These are phyloP conservation scores for Trichoderma reesei DNA, from an alignment of 495 filamentous ascomycete species.

Conservation along the genomic window DNA sequence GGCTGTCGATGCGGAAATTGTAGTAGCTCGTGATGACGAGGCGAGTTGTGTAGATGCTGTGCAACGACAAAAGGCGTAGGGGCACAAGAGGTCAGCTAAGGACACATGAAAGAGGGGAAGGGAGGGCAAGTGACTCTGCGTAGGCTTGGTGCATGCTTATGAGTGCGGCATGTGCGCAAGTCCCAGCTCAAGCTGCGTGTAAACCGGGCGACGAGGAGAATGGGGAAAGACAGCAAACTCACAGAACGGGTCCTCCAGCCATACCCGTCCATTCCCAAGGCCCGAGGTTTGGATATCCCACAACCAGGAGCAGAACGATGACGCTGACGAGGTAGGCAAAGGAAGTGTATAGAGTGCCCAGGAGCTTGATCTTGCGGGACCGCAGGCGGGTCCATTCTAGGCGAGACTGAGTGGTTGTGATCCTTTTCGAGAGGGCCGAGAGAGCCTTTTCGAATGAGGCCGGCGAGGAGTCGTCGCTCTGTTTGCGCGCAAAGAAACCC, in stretches of 20 bases:
- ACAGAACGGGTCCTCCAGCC: constrained; percentile 70
- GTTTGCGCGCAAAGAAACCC: neutral
- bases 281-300: constrained; percentile 76
- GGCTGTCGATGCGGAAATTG: constrained; percentile 64
- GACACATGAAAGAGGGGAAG: neutral
- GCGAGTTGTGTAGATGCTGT: constrained; percentile 60
- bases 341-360: constrained; percentile 81
- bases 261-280: constrained; percentile 65
- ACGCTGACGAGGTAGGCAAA: constrained; percentile 83
- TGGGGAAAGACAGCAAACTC: constrained; percentile 19
- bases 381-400: constrained; percentile 63
- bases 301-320: constrained; percentile 68
- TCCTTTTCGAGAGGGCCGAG: constrained; percentile 69
- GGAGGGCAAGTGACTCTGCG: neutral
- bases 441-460: constrained; percentile 89
- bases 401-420: constrained; percentile 56
- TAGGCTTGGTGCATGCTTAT: constrained; percentile 17
- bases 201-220: neutral
- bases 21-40: constrained; percentile 55
- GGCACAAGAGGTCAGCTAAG: too few relatives aligned
- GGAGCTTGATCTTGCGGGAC: constrained; percentile 67
- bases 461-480: constrained; percentile 77
- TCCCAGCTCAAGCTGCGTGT: neutral
- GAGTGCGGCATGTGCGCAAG: neutral
- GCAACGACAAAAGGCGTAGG: neutral